Percentiles rank a stretch among this genome's conserved stretches.
These are phyloP conservation scores for Monilinia fructicola DNA, from an alignment of 2,329 filamentous ascomycete species.

Conservation along the genomic window DNA sequence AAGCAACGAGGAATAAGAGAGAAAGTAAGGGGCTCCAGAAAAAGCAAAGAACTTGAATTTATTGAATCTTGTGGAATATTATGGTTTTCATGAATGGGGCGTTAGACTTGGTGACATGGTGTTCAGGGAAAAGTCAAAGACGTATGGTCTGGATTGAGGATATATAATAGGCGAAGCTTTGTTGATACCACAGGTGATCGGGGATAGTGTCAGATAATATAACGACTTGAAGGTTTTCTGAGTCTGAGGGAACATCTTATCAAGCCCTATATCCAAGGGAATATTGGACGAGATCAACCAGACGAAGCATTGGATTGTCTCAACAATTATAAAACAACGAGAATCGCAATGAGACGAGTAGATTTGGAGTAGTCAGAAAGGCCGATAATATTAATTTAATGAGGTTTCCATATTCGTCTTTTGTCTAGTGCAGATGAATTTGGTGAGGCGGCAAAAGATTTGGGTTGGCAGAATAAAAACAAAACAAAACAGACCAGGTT, in stretches of 20 bases:
- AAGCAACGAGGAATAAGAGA: constrained; percentile 26
- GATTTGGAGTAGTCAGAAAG: background rate
- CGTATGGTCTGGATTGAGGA: constrained; percentile 11
- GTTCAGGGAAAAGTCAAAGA: constrained; percentile 7
- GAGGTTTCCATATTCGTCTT: constrained; percentile 4
- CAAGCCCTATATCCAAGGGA: background rate
- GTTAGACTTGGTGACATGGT: constrained; percentile 12
- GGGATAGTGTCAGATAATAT: constrained; percentile 2
- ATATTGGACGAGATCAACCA: too few species aligned
- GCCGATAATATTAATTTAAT: background rate
- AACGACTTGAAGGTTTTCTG: background rate
- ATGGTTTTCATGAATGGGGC: constrained; percentile 12
- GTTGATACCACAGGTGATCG: constrained; percentile 16
- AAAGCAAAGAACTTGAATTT: constrained; percentile 25
- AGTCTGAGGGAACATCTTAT: constrained; percentile 1
- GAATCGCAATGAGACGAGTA: too few species aligned
- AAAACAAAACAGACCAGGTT: background rate
- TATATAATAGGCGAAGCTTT: constrained; percentile 17
- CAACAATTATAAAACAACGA: too few species aligned
- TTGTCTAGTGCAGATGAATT: constrained; percentile 4
- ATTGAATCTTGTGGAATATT: constrained; percentile 8
- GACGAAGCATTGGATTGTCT: too few species aligned
- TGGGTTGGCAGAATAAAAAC: background rate
- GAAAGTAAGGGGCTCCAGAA: constrained; percentile 30
- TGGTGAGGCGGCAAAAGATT: background rate